A percentile compares a stretch with the other conserved stretches of the same genome.
Conservation (phyloP, 306 rosid genomes). For the Acacia confusa region DNA sequence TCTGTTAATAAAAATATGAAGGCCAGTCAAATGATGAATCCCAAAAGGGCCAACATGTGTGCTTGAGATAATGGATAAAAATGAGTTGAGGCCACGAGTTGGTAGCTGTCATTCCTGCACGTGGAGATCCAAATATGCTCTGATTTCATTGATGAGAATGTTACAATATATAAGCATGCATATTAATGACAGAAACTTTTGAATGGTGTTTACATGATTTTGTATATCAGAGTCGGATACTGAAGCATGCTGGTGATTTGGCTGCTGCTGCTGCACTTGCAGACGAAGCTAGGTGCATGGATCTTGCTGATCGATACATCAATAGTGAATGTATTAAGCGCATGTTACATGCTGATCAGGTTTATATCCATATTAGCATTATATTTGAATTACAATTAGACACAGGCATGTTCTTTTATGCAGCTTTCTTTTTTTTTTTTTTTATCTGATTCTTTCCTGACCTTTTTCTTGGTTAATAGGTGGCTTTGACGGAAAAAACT, state of each 20-base stretch:
- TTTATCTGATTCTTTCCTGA: background rate
- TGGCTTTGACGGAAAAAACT: conserved; percentile 91
- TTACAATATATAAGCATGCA: background rate
- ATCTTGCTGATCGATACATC: conserved; percentile 93
- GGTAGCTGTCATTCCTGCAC: background rate
- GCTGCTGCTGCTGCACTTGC: conserved; percentile 91
- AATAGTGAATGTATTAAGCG: conserved; percentile 97
- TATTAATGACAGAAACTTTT: background rate
- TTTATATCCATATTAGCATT: conserved; percentile 28
- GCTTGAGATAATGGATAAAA: conserved; percentile 11
- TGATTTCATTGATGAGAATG: background rate
- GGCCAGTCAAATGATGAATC: conserved; percentile 27
- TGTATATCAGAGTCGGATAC: conserved; percentile 82
- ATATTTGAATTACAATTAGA: conserved; percentile 8
- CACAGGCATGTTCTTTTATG: background rate
- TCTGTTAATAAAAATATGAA: background rate
- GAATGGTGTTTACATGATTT: conserved; percentile 28
- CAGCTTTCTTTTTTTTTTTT: conserved; percentile 15
- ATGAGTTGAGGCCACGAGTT: conserved; percentile 15
- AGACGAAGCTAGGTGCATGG: conserved; percentile 96
- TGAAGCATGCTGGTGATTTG: conserved; percentile 98
- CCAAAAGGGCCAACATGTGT: background rate
- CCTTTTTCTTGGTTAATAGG: conserved; percentile 42
- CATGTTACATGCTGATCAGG: conserved; percentile 99
- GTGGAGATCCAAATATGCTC: background rate